Evolutionary conservation across 163 green algal genomes (phyloP), one percentile per base, ranked within the genome.

Genomic region (Picocystis sp.): DNA sequence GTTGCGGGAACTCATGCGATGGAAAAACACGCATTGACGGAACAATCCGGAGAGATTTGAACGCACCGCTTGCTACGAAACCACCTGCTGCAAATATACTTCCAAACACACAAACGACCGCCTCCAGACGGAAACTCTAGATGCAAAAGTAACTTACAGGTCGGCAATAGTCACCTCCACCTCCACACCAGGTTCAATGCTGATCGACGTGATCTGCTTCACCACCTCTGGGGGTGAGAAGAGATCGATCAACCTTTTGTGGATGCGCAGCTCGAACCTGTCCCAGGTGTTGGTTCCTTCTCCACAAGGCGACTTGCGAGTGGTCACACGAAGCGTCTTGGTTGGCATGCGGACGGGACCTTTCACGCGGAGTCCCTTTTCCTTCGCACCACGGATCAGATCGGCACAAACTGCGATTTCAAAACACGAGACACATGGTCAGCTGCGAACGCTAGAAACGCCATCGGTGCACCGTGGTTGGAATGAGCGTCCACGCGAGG

Each of bases 201-300:
- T 82, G 73, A 97, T 95, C 64, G 78, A 91, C 24, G 89, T 97
- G 73, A 99, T 97, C 79, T 97, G 81, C 81, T 94, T 94, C 15
- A 96, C 86, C 6, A 95, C 83, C 61, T 97, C 89, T 35, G 80
- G 81, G 43, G 89, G 83, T 19, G 81, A 92, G 77, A 93, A 81
- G 73, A 96, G 65, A 82, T 97, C 89, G 65, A 97, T 95, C 42
- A 99, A 66, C 55, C 90, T 78, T 82, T 99, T 95, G 81, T 98
- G 87, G 61, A 97, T 88, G 46, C 82, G 71, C 79, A 94, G 82
- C 76, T 93, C 79, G 53, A 89, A 93, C 52, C 74, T 61, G 67
- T 99, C 89, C 66, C 70, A 99, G 50, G 90, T 99, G 81, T 97
- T 97, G 70, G 89, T 97, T 79, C 90, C 91, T 67, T 99, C 79